Conservation (phyloP, 192 early-diverging fungal species). For the Phycomyces blakesleeanus region DNA sequence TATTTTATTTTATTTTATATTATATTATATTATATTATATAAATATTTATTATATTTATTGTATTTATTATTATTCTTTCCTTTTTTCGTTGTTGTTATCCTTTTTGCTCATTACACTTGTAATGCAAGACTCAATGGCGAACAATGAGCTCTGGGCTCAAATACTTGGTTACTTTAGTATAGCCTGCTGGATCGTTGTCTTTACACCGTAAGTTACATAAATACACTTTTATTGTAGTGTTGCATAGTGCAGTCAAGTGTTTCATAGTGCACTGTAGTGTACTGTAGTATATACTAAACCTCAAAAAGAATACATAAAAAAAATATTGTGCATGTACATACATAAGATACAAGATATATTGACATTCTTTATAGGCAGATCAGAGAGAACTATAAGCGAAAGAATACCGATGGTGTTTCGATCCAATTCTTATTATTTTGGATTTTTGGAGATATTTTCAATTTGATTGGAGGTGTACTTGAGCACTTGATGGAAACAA, state of each 20-base stretch:
- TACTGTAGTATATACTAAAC: too few species aligned
- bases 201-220: conserved; percentile 81
- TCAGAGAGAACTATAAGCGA: conserved; percentile 70
- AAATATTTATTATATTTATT: too few species aligned
- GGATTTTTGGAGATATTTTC: conserved; percentile 76
- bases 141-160: conserved; percentile 25
- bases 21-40: too few species aligned
- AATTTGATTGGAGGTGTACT: conserved; percentile 67
- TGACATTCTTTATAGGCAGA: conserved; percentile 53
- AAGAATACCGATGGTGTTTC: conserved; percentile 77
- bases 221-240: too few species aligned
- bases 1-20: too few species aligned
- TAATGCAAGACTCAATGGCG: not conserved
- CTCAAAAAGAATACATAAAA: too few species aligned
- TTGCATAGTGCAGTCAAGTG: too few species aligned
- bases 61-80: too few species aligned
- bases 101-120: not conserved
- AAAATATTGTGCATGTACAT: too few species aligned
- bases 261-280: too few species aligned
- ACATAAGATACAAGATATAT: too few species aligned
- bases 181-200: conserved; percentile 77
- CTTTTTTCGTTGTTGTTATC: too few species aligned
- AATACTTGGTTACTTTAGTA: conserved; percentile 62
- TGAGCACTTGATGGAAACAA: conserved; percentile 62
- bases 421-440: conserved; percentile 63